Evolutionary conservation across 139 green algal genomes (phyloP).

Genomic region (Marvania coccoides): DNA sequence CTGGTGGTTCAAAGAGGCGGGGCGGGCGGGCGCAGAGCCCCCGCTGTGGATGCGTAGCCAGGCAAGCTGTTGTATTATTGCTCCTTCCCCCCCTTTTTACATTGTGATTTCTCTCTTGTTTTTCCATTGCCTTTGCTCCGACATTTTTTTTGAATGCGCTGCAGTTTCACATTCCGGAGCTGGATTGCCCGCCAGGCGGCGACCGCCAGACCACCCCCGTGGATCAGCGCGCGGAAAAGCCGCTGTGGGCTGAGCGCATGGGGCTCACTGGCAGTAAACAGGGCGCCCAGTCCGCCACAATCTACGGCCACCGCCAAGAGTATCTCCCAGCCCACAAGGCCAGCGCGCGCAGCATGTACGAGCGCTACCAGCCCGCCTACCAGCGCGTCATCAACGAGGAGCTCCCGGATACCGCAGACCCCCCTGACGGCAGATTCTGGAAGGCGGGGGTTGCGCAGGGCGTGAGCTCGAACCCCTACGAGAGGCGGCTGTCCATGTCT

Average conservation of each 20-base stretch:
- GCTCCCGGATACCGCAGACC: conserved; percentile 25
- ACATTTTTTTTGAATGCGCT: no score
- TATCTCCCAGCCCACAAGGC: conserved; percentile 28
- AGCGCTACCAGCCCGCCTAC: conserved; percentile 28
- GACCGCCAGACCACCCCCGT: conserved; percentile 3
- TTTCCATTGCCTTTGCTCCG: no score
- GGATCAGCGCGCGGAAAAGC: conserved; percentile 1
- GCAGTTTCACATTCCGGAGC: conserved; percentile 26
- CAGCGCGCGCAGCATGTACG: conserved; percentile 29
- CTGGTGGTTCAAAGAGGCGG: conserved; percentile 21
- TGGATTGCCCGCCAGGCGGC: conserved; percentile 17
- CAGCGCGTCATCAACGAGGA: conserved; percentile 25
- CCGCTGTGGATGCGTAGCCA: conserved; percentile 29
- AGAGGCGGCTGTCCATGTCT: conserved; percentile 11
- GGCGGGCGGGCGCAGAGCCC: conserved; percentile 4
- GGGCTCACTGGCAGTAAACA: conserved; percentile 6
- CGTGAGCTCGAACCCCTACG: conserved; percentile 19
- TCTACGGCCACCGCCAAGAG: conserved; percentile 28
- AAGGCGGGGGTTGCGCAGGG: conserved; percentile 31
- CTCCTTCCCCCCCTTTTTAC: no score
- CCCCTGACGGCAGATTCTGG: conserved; percentile 30
- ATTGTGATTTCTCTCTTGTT: no score
- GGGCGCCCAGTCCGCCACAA: conserved; percentile 17
- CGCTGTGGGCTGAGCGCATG: conserved; percentile 34
- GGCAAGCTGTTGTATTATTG: no score